A percentile compares a stretch with the other conserved stretches of the same genome.
Conservation (phyloP, 176 grass and related monocot species). For the Ensete glaucum region DNA sequence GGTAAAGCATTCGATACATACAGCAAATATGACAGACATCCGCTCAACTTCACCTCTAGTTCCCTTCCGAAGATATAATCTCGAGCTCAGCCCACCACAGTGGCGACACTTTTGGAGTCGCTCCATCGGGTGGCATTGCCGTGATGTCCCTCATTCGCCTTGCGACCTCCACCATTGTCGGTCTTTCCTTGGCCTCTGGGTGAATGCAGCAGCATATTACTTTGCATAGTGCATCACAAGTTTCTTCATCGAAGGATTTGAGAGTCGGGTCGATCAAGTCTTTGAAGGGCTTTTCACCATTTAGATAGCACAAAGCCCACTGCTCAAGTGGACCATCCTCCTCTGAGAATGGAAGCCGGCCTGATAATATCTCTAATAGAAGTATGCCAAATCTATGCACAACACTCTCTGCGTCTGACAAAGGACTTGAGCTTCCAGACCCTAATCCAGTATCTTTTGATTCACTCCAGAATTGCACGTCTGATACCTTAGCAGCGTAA, state of each 20-base stretch:
- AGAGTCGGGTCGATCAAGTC: constrained; percentile 47
- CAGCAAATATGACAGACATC: too few relatives aligned
- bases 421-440: neutral
- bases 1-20: neutral
- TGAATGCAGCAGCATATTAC: constrained; percentile 47
- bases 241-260: constrained; percentile 25
- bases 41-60: neutral
- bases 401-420: constrained; percentile 22
- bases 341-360: constrained; percentile 36
- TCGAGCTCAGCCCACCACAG: constrained; percentile 98
- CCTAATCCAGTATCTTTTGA: constrained; percentile 14
- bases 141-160: constrained; percentile 54
- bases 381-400: constrained; percentile 54
- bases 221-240: constrained; percentile 30
- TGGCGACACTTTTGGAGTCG: constrained; percentile 62
- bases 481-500: constrained; percentile 62
- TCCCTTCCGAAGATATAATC: constrained; percentile 55
- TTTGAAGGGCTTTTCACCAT: constrained; percentile 25
- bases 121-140: constrained; percentile 47
- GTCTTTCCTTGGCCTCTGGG: constrained; percentile 37
- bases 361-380: constrained; percentile 66
- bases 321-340: constrained; percentile 34
- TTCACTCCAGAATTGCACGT: constrained; percentile 37
- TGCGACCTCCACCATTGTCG: constrained; percentile 41
- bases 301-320: constrained; percentile 29